Base-by-base conservation (phyloP, 148 eudicot genomes). In the Limonium bicolor region DNA sequence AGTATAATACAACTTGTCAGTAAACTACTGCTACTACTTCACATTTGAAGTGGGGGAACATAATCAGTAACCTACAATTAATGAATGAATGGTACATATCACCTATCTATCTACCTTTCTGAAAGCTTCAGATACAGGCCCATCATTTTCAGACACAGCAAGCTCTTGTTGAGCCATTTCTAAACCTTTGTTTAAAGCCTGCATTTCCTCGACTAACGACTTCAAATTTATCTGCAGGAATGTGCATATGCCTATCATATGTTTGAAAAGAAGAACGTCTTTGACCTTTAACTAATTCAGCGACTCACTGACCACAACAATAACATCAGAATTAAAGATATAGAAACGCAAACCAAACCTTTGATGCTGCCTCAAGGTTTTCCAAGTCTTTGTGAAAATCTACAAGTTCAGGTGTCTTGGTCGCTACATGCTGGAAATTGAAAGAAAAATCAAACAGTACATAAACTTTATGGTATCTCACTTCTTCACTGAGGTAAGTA, bases 141-240 rank as follows among this genome's bases (percentile, higher is more conserved):
- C 96, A 68, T 88, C 94, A 52, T 70, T 80, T 55, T 67, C 96
- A 36, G 96, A 88, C 28, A 92, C 86, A 54, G 38, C 58, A 50
- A 77, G 51, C 63, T 88, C 96, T 66, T 74, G 86, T 50, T 80
- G 80, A 45, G 83, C 84, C 69, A 80, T 88, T 56, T 80, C 96
- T 38, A 83, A 46, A 35, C 94, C 92, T 65, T 88, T 88, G 36
- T 65, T 77, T 54, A 88, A 80, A 39, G 94, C 78, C 71, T 87
- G 96, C 96, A 87, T 87, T 70, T 87, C 96, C 72, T 87, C 96
- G 33, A 94, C 96, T 50, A 87, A 74, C 27, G 81, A 77, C 66
- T 88, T 88, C 74, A 83, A 69, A 70, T 88, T 90, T 62, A 88
- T 88, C 96, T 88, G 82, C 63, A 70, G 51, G 21, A 40, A 60